A percentile compares a stretch with the other conserved stretches of the same genome.
Conservation (phyloP, 306 rosid genomes). For the Purshia tridentata region DNA sequence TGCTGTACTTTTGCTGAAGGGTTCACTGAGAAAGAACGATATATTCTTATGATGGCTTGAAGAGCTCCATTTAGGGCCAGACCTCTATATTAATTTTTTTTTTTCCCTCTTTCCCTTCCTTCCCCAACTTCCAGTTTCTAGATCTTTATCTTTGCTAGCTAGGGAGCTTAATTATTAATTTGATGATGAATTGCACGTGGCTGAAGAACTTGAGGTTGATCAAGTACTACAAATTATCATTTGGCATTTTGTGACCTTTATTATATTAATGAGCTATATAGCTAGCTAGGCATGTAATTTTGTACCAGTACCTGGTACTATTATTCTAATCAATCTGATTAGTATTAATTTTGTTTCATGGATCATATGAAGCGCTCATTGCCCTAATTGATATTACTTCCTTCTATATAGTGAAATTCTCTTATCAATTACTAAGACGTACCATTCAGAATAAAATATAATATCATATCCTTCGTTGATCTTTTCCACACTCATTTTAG, state of each 20-base stretch:
- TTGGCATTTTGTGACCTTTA: constrained; percentile 23
- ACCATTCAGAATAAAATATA: no score
- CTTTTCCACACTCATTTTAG: no score
- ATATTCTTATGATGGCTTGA: neutral
- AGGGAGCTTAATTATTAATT: constrained; percentile 7
- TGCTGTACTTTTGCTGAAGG: constrained; percentile 8
- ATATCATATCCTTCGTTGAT: no score
- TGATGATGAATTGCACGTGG: neutral
- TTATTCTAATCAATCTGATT: constrained; percentile 30
- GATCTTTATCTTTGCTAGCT: constrained; percentile 6
- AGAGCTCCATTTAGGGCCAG: neutral
- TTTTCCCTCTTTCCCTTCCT: neutral
- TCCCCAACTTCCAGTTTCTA: constrained; percentile 4
- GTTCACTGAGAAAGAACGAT: neutral
- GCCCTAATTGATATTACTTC: neutral
- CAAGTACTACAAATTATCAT: neutral
- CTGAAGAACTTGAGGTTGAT: neutral
- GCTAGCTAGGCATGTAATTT: constrained; percentile 33
- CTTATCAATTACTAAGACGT: no score
- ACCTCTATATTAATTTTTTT: constrained; percentile 4
- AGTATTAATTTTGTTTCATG: neutral
- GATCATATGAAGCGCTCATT: neutral
- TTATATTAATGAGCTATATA: neutral
- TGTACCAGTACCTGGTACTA: constrained; percentile 22
- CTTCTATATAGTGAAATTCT: no score